Evolutionary conservation across 73 alveolate genomes (phyloP).

Genomic region (Tetrahymena elliotti): DNA sequence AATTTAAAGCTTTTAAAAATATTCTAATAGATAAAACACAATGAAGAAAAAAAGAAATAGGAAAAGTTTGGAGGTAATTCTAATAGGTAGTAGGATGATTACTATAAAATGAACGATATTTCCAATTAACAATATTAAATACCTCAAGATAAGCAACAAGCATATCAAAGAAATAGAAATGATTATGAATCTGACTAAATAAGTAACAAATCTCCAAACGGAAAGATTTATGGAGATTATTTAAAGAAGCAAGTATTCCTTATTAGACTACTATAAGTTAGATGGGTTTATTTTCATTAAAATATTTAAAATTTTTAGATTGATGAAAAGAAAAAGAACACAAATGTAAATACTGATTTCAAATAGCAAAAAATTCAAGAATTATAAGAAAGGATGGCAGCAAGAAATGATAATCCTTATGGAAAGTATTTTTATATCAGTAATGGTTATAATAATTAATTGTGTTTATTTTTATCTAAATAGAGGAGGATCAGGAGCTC

Average conservation of each 20-base stretch:
- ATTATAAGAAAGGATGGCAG: neutral
- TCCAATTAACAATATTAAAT: neutral
- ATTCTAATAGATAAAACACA: neutral
- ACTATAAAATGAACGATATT: neutral
- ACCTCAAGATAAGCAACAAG: neutral
- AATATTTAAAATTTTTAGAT: neutral
- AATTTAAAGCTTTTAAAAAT: neutral
- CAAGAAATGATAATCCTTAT: neutral
- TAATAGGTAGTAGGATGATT: neutral
- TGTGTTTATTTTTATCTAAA: too few species aligned
- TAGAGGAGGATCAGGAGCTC: constrained; percentile 1
- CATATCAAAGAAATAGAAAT: neutral
- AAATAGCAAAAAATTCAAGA: neutral
- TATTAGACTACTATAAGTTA: neutral
- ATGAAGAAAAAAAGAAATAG: neutral
- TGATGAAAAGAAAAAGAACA: neutral
- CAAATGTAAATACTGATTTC: neutral
- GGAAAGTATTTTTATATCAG: neutral
- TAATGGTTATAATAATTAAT: neutral
- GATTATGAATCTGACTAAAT: neutral
- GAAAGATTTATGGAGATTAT: neutral
- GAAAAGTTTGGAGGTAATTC: neutral
- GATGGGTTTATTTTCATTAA: neutral
- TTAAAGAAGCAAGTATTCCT: neutral
- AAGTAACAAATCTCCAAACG: neutral